phyloP scores from a whole-genome alignment of 2,329 filamentous ascomycete genomes.

The Juglanconis sp. region DNA sequence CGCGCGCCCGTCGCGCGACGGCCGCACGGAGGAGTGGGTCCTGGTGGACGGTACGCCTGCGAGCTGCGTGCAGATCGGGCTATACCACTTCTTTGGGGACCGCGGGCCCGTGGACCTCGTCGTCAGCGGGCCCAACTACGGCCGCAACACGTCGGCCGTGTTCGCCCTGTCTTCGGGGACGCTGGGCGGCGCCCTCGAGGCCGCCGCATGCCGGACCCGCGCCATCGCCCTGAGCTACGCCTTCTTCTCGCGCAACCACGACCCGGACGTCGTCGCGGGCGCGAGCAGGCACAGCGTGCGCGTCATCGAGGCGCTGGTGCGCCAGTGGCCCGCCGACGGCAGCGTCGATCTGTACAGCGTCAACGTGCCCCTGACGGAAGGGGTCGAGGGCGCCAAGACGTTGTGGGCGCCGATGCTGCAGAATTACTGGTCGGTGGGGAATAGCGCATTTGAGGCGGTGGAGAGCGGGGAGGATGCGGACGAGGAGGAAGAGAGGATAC shows the following conservation, averaged over 20 bases:
- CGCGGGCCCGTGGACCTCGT: slow-evolving; percentile 72
- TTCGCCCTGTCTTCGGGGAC: slow-evolving; percentile 78
- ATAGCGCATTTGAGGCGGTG: slow-evolving; percentile 79
- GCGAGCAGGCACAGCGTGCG: slow-evolving; percentile 71
- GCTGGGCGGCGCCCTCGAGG: slow-evolving; percentile 73
- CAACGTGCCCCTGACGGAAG: slow-evolving; percentile 82
- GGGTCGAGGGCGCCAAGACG: slow-evolving; percentile 67
- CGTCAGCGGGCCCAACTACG: slow-evolving; percentile 78
- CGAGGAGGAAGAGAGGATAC: slow-evolving; percentile 70
- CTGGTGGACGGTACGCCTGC: slow-evolving; percentile 79
- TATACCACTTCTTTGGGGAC: slow-evolving; percentile 75
- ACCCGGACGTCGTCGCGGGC: slow-evolving; percentile 73
- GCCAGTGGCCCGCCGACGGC: slow-evolving; percentile 66
- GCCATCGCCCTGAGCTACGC: slow-evolving; percentile 86
- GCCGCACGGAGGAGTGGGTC: slow-evolving; percentile 71
- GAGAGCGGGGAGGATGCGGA: slow-evolving; percentile 65
- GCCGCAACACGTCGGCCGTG: slow-evolving; percentile 75
- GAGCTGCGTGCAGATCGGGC: slow-evolving; percentile 76
- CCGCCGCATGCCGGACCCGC: slow-evolving; percentile 64
- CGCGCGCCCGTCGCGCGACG: slow-evolving; percentile 48
- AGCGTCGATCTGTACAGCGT: slow-evolving; percentile 83
- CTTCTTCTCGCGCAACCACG: slow-evolving; percentile 82
- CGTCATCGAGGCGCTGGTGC: slow-evolving; percentile 74
- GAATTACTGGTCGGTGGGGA: slow-evolving; percentile 79
- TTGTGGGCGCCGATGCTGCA: slow-evolving; percentile 85